Conservation (phyloP, 441 rosid genomes). For the Populus hybrid region DNA sequence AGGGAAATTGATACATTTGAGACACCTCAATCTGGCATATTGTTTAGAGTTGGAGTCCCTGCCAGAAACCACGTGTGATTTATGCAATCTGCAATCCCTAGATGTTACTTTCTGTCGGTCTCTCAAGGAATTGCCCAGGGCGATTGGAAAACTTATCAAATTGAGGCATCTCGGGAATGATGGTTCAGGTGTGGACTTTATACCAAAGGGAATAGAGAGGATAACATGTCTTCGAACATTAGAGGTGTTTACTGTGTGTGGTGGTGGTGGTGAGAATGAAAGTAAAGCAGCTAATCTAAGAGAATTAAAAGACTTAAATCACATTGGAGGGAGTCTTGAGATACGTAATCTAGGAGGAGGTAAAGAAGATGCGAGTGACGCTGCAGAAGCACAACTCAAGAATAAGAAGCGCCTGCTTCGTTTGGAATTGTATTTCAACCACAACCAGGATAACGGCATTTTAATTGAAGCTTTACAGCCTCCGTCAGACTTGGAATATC, state of each 20-base stretch:
- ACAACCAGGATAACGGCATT: too few relatives aligned
- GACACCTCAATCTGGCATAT: too few relatives aligned
- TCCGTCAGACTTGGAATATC: too few relatives aligned
- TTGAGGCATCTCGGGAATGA: background rate
- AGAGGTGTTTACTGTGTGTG: background rate
- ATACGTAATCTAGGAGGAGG: too few relatives aligned
- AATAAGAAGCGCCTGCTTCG: too few relatives aligned
- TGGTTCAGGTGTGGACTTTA: background rate
- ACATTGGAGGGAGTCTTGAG: background rate
- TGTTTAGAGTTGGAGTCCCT: too few relatives aligned
- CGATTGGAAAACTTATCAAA: background rate
- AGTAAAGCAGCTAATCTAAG: background rate
- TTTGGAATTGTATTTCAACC: too few relatives aligned
- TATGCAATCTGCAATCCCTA: background rate
- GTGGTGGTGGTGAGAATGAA: background rate
- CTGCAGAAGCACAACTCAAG: too few relatives aligned
- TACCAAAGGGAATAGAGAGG: background rate
- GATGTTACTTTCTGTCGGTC: rapidly evolving
- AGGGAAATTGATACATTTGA: too few relatives aligned
- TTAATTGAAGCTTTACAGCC: too few relatives aligned
- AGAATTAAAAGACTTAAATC: slow-evolving; percentile 7
- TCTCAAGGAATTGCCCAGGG: background rate
- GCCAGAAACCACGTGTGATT: too few relatives aligned
- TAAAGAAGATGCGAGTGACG: too few relatives aligned
- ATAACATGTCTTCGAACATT: background rate